Percentiles rank a stretch among this genome's conserved stretches.
Conservation (phyloP, 2,329 filamentous ascomycete genomes). For the Sporothrix variecibatus region DNA sequence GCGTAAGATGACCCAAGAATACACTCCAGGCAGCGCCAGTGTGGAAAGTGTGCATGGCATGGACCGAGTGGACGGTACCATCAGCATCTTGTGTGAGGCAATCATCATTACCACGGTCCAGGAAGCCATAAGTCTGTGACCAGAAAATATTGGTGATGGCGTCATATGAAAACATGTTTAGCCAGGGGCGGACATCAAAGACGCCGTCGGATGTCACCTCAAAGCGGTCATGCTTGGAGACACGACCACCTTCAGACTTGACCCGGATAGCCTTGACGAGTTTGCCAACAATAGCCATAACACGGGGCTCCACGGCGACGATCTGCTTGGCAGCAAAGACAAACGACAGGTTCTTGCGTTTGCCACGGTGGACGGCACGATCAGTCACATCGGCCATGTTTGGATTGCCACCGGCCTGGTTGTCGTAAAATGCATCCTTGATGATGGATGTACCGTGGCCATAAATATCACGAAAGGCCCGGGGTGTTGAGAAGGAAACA, state of each 20-base stretch:
- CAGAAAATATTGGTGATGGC: neutral
- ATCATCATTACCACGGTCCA: neutral
- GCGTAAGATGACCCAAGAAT: neutral
- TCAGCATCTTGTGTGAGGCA: neutral
- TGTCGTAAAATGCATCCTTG: neutral
- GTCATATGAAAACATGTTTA: neutral
- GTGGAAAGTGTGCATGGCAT: neutral
- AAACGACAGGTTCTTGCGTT: neutral
- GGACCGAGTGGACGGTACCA: neutral
- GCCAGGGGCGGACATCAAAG: neutral
- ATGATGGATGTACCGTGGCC: neutral
- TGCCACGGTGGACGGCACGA: neutral
- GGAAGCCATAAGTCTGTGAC: neutral
- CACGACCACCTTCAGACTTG: neutral
- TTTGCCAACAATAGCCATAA: neutral
- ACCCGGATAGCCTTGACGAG: neutral
- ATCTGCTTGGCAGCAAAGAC: conserved; percentile 4
- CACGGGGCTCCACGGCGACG: neutral
- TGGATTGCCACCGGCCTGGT: neutral
- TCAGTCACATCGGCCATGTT: conserved; percentile 5
- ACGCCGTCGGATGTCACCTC: neutral
- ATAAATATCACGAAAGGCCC: neutral
- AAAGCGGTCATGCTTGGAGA: neutral
- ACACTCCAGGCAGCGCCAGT: neutral
- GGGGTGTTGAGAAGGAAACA: neutral